Base-by-base conservation (phyloP, 371 early-diverging fungal species). In the Circinella minor region DNA sequence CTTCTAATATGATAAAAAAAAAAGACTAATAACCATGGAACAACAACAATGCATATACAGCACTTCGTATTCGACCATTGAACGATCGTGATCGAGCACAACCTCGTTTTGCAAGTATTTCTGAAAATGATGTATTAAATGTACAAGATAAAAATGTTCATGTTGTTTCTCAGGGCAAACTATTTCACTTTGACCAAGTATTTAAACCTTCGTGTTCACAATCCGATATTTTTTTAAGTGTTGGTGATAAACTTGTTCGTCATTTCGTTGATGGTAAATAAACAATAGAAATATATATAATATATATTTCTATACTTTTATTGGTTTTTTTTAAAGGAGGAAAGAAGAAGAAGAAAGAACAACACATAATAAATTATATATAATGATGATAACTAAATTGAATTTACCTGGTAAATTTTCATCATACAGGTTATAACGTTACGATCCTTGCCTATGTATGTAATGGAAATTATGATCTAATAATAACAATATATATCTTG, bases 361-460 rank as follows among this genome's bases (percentile, higher is more conserved):
- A 27, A 27, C 27, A 27, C 27, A 27, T 27, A 27, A 27, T 27
- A 27, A 27, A 27, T 27, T 27, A 27, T 9, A 43, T 43, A 11
- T 6, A 43, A 1, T 9, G 43, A 43, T 11, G 17, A 15, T 36
- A 49, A n/a, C 15, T 17, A n/a, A 17, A 51, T 14, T 51, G 4
- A 27, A 1, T 51, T n/a, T 17, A 14, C 60, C 4, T 60, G 34
- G 4, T 27, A 36, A 37, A 59, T 49, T 37, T 36, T 66, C 2
- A 4, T n/a, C 36, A 0, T 37, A 18, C 71, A 89, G 95, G 95
- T 17, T 99, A 91, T 87, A 98, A 95, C 87, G 96, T 91, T 60
- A 98, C 94, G n/a, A 93, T 95, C 63, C 89, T 99, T 68, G 99
- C 99, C 43, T 99, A 99, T 86, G 99, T 38, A 46, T 18, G 61